These are phyloP conservation scores for Platanthera guangdongensis DNA, from an alignment of 106 monocot species.

Conservation along the genomic window DNA sequence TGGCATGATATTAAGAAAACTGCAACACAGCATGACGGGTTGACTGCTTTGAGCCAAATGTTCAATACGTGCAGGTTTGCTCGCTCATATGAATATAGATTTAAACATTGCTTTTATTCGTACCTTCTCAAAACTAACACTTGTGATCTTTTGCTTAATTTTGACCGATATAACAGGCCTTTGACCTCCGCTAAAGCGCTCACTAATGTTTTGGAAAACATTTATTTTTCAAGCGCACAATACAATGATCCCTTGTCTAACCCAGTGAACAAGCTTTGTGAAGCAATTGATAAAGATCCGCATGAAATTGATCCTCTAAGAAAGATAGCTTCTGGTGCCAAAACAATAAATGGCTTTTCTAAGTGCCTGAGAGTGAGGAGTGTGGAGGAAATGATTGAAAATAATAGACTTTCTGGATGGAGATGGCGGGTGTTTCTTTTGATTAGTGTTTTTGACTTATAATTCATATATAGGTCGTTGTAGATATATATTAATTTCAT, in stretches of 20 bases:
- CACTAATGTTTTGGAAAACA: not conserved
- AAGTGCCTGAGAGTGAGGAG: not conserved
- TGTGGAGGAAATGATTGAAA: not conserved
- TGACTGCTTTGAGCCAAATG: slow-evolving; percentile 13
- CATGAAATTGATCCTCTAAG: slow-evolving; percentile 6
- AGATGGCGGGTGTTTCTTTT: slow-evolving; percentile 15
- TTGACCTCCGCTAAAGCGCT: slow-evolving; percentile 12
- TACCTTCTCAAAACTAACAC: not conserved
- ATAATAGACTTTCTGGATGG: slow-evolving; percentile 1
- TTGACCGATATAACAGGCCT: not conserved
- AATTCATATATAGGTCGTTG: too few species aligned
- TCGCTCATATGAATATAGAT: not conserved
- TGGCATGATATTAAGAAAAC: slow-evolving; percentile 18
- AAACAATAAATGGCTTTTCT: not conserved
- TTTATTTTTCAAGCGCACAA: slow-evolving; percentile 6
- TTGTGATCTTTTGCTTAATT: not conserved
- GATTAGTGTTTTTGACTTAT: too few species aligned
- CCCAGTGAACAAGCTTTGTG: slow-evolving; percentile 15
- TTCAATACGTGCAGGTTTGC: slow-evolving; percentile 19
- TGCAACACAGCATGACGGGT: slow-evolving; percentile 4
- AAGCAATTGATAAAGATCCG: slow-evolving; percentile 11
- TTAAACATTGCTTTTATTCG: not conserved
- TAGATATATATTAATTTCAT: too few species aligned
- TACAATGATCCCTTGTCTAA: slow-evolving; percentile 5
- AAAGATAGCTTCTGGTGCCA: slow-evolving; percentile 4